These are phyloP conservation scores for Saccharomyces hybrid DNA, from an alignment of 1,139 yeast genomes.

Conservation along the genomic window DNA sequence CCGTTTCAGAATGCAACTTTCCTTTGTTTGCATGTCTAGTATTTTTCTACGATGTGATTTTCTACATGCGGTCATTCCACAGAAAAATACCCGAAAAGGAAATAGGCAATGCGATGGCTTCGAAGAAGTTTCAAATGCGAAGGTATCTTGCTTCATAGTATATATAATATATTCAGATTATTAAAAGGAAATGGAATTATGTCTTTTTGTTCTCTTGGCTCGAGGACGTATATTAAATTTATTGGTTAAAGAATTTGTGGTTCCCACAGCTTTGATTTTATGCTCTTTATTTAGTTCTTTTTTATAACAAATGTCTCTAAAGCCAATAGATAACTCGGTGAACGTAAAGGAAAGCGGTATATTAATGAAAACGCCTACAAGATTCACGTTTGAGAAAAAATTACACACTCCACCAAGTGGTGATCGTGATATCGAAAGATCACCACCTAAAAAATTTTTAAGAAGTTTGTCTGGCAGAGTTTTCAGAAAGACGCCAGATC, in stretches of 20 bases:
- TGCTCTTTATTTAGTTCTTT: not conserved
- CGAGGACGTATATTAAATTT: not conserved
- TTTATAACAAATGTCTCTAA: not conserved
- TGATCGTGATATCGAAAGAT: constrained; percentile 12
- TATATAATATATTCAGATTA: not conserved
- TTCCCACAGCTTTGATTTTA: not conserved
- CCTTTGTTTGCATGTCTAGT: not conserved
- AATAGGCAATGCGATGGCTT: not conserved
- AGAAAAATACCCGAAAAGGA: not conserved
- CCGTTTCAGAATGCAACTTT: not conserved
- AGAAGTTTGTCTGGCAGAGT: constrained; percentile 24
- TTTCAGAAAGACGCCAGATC: constrained; percentile 14
- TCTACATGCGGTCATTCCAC: not conserved
- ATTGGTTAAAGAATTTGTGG: not conserved
- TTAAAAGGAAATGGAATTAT: not conserved
- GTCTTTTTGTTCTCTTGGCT: not conserved
- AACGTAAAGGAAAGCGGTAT: not conserved
- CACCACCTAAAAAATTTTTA: constrained; percentile 18
- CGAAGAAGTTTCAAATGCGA: not conserved
- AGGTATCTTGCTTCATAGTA: not conserved
- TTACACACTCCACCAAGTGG: constrained; percentile 30
- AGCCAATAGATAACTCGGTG: not conserved
- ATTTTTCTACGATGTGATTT: not conserved
- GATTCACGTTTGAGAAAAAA: constrained; percentile 14
- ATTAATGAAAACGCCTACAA: constrained; percentile 13